Percentiles rank a stretch among this genome's conserved stretches.
Conservation (phyloP, 2,329 filamentous ascomycete species). For the Aspergillus uvarum region DNA sequence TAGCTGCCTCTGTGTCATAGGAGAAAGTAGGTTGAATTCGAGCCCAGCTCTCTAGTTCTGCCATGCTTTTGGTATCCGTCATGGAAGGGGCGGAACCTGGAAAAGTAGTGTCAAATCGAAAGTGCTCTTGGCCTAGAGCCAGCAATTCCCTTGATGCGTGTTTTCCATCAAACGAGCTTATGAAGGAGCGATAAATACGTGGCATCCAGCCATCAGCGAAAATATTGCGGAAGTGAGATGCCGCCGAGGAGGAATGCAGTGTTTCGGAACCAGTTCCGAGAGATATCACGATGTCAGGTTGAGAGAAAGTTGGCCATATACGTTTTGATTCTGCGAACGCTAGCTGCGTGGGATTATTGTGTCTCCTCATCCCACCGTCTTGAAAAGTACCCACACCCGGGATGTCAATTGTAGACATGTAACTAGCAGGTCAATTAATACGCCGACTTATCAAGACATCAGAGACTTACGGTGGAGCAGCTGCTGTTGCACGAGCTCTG, state of each 20-base stretch:
- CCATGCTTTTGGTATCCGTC: too few relatives aligned
- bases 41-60: too few relatives aligned
- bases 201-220: constrained; percentile 17
- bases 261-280: constrained; percentile 16
- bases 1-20: too few relatives aligned
- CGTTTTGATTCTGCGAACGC: constrained; percentile 12
- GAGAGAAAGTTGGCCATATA: constrained; percentile 9
- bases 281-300: constrained; percentile 13
- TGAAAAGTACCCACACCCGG: constrained; percentile 16
- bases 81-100: too few relatives aligned
- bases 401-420: constrained; percentile 13
- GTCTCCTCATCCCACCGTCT: constrained; percentile 16
- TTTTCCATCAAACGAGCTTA: not conserved
- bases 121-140: too few relatives aligned
- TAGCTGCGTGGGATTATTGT: constrained; percentile 14
- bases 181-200: constrained; percentile 13
- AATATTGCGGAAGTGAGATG: constrained; percentile 14
- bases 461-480: constrained; percentile 5
- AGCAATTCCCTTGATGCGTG: not conserved
- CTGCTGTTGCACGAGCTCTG: constrained; percentile 12
- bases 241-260: not conserved
- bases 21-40: too few relatives aligned
- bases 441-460: too few relatives aligned
- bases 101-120: too few relatives aligned
- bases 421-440: too few relatives aligned